phyloP scores from a whole-genome alignment of 192 early-diverging fungal genomes.

The Rhizoclosmatium sp. region DNA sequence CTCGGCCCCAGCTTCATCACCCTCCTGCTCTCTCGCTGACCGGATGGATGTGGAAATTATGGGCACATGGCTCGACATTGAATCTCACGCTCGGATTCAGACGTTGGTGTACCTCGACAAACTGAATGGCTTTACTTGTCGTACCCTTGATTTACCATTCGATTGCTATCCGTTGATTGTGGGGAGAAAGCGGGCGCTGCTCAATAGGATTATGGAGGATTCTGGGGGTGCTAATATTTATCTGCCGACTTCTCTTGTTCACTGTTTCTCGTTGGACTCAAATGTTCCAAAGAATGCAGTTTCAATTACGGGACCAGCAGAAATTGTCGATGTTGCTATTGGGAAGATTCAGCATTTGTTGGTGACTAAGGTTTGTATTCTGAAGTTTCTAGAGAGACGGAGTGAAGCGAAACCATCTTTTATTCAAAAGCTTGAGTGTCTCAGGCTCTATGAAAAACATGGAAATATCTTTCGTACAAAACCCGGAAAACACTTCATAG shows the following conservation, averaged over 20 bases:
- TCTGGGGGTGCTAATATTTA: constrained; percentile 74
- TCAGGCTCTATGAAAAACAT: background rate
- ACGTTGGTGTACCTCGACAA: constrained; percentile 51
- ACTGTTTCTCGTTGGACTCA: background rate
- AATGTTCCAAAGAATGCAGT: constrained; percentile 52
- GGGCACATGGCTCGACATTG: constrained; percentile 55
- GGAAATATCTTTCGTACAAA: too few relatives aligned
- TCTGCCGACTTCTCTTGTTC: constrained; percentile 51
- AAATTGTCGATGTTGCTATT: constrained; percentile 54
- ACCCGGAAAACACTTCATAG: too few relatives aligned
- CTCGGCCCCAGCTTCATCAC: constrained; percentile 17
- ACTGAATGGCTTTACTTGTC: constrained; percentile 52
- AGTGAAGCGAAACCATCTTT: background rate
- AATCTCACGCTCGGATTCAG: constrained; percentile 51
- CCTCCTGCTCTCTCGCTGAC: constrained; percentile 4
- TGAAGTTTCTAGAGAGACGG: background rate
- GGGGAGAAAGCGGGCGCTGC: constrained; percentile 65
- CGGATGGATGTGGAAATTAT: constrained; percentile 65
- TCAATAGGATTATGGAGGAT: constrained; percentile 75
- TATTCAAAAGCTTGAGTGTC: background rate
- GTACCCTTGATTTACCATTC: constrained; percentile 50
- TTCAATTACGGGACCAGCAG: constrained; percentile 68
- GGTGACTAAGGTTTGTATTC: constrained; percentile 26
- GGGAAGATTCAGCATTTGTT: constrained; percentile 57
- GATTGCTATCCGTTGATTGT: constrained; percentile 76